phyloP scores from a whole-genome alignment of 257 asterid species.

The Solanum medicagineum region DNA sequence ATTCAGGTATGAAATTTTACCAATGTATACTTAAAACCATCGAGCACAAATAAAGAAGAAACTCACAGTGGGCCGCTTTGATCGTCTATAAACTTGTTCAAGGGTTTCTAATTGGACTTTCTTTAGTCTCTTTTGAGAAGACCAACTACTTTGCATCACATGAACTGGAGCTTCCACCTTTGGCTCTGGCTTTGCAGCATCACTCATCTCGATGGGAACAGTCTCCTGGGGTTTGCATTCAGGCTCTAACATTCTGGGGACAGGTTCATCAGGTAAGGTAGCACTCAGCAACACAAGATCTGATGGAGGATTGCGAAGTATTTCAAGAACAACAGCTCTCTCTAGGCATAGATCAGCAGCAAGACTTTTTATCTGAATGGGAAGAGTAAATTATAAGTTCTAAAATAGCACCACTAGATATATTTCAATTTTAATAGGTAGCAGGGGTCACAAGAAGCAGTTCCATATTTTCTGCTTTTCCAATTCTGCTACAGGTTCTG shows the following conservation, averaged over 20 bases:
- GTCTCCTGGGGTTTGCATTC: constrained; percentile 22
- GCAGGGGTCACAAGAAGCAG: neutral
- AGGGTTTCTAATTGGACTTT: constrained; percentile 79
- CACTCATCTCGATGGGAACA: constrained; percentile 20
- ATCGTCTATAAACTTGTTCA: constrained; percentile 54
- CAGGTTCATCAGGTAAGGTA: constrained; percentile 72
- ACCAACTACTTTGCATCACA: constrained; percentile 70
- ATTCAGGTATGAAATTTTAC: neutral
- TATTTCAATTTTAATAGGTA: neutral
- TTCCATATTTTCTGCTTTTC: neutral
- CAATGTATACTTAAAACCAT: neutral
- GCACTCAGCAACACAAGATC: constrained; percentile 75
- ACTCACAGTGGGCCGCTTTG: constrained; percentile 98
- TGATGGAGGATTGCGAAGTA: constrained; percentile 90
- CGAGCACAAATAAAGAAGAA: neutral
- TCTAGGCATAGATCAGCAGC: constrained; percentile 86
- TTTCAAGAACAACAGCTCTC: constrained; percentile 61
- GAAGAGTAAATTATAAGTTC: constrained; percentile 1
- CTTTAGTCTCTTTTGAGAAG: constrained; percentile 78
- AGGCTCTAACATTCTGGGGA: constrained; percentile 24
- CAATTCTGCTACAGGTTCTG: neutral
- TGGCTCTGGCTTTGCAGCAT: constrained; percentile 18
- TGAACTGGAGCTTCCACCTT: constrained; percentile 56
- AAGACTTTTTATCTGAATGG: constrained; percentile 74
- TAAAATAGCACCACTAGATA: neutral